Evolutionary conservation across 202 grass and related monocot genomes (phyloP), one percentile per base, ranked within the genome.

Genomic region (Setaria italica): DNA sequence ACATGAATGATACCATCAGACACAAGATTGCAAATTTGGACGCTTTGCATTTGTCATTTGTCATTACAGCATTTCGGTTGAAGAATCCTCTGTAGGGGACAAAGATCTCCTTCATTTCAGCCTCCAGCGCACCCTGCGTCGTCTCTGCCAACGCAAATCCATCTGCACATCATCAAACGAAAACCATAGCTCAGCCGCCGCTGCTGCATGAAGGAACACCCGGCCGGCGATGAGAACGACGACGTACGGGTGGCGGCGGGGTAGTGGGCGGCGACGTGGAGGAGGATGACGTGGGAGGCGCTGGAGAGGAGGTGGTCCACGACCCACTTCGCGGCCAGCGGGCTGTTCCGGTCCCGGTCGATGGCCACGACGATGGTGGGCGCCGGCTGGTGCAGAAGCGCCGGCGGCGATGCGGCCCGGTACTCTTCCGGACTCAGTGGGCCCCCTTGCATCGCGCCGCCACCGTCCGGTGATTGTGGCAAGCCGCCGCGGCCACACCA

Each of bases 301-400:
- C 83, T 81, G 59, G 84, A 57, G 82, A 92, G 82, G 54, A 99
- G 88, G 80, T 99, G 83, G 75, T 99, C 87, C 43, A 90, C 69
- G 4, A 91, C 89, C 97, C 97, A 99, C 76, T 92, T 96, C 81
- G 90, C 87, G 57, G 97, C 92, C 39, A 89, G 89, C 33, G 94
- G 89, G 90, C 91, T 95, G 76, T 94, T 94, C 62, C 88, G 89
- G 75, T 91, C 85, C 14, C 80, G 81, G 67, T 95, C 90, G 50
- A 99, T 56, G 56, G 94, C 97, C 34, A 91, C 91, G 0, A 88
- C 87, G 34, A 87, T 85, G 45, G 80, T 63, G 34, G 84, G 39
- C 72, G 55, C 45, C 29, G 58, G 11, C 69, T 72, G 77, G 77
- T 91, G 74, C 7, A 80, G 62, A 15, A 50, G 56, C 21, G 80